Evolutionary conservation across 768 basidiomycete genomes (phyloP).

Genomic region (Boletus rex-veris): DNA sequence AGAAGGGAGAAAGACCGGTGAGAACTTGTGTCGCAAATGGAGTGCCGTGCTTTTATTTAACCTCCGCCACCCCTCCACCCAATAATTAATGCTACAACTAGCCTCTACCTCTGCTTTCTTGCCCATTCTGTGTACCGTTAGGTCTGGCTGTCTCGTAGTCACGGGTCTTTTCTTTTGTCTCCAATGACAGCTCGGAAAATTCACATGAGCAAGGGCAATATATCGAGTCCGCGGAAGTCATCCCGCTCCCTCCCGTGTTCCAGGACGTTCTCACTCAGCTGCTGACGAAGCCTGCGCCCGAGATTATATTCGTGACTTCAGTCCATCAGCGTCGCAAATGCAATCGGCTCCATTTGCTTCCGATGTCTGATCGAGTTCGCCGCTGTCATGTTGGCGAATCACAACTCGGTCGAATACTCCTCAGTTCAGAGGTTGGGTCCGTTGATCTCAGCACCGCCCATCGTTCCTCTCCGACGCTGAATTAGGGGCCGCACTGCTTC

Average conservation of each 20-base stretch:
- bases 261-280: background rate
- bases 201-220: too few relatives aligned
- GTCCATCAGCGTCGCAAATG: background rate
- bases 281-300: too few relatives aligned
- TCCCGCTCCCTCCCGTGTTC: too few relatives aligned
- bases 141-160: too few relatives aligned
- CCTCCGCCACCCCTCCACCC: slow-evolving; percentile 25
- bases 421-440: too few relatives aligned
- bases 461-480: background rate
- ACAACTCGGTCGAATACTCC: background rate
- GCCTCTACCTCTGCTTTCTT: too few relatives aligned
- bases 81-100: background rate
- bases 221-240: too few relatives aligned
- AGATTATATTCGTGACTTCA: too few relatives aligned
- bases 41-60: slow-evolving; percentile 30
- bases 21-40: slow-evolving; percentile 23
- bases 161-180: too few relatives aligned
- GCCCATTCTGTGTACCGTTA: too few relatives aligned
- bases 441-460: slow-evolving; percentile 2
- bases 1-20: slow-evolving; percentile 23
- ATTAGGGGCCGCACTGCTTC: slow-evolving; percentile 8
- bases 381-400: slow-evolving; percentile 7
- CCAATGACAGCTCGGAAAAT: too few relatives aligned
- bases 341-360: background rate
- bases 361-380: slow-evolving; percentile 13